phyloP scores from a whole-genome alignment of 257 asterid genomes.

The Nyctanthes arbortristis region DNA sequence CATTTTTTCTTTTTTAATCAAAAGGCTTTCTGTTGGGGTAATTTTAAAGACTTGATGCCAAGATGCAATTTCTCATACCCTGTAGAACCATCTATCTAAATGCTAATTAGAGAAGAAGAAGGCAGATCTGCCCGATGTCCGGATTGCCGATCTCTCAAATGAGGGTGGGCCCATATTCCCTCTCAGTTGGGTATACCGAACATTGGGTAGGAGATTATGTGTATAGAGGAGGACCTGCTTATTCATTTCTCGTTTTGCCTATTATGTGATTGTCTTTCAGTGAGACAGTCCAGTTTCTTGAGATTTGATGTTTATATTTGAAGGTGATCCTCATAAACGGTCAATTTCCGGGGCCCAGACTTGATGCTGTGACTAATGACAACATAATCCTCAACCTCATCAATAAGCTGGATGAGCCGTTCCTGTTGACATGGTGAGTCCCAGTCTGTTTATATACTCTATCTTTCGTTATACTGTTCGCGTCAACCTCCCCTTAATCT shows the following conservation, averaged over 20 bases:
- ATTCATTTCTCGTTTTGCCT: not conserved
- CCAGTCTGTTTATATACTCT: slow-evolving; percentile 17
- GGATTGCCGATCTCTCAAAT: too few species aligned
- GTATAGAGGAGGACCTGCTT: not conserved
- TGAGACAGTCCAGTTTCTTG: not conserved
- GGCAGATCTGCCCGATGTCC: too few species aligned
- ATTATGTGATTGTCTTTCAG: not conserved
- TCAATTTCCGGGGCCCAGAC: slow-evolving; percentile 91
- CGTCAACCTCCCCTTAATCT: not conserved
- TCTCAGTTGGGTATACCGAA: too few species aligned
- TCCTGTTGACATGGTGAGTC: slow-evolving; percentile 86
- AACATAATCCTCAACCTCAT: slow-evolving; percentile 73
- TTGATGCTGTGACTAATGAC: slow-evolving; percentile 80
- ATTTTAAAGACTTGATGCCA: too few species aligned
- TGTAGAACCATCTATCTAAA: not conserved
- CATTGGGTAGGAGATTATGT: too few species aligned
- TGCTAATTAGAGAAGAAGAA: too few species aligned
- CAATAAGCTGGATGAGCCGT: slow-evolving; percentile 81
- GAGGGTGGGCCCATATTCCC: too few species aligned
- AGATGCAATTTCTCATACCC: not conserved
- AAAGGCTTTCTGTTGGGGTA: too few species aligned
- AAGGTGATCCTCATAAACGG: slow-evolving; percentile 92
- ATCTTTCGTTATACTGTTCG: not conserved
- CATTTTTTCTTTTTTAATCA: too few species aligned
- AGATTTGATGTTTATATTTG: slow-evolving; percentile 24